phyloP scores from a whole-genome alignment of 1,284 basidiomycete genomes.

The Austroboletus olivaceoglutinosus region DNA sequence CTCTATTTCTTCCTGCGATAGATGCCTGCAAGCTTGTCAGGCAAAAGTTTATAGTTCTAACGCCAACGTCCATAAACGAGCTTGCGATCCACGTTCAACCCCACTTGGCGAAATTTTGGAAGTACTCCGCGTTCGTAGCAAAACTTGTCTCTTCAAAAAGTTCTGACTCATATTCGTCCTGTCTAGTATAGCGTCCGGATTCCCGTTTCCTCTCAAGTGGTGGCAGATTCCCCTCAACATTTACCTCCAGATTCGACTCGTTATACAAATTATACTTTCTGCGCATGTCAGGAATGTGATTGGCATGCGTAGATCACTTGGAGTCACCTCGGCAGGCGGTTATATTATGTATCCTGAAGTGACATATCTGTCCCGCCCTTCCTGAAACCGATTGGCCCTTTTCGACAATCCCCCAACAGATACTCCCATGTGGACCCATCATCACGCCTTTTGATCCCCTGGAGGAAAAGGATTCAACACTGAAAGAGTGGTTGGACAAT shows the following conservation, averaged over 20 bases:
- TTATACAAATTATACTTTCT: background rate
- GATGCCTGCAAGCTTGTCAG: constrained; percentile 1
- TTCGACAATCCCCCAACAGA: background rate
- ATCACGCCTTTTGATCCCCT: background rate
- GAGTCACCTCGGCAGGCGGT: background rate
- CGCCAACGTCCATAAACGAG: constrained; percentile 1
- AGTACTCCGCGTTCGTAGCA: background rate
- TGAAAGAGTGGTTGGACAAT: background rate
- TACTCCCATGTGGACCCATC: background rate
- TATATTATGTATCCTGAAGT: background rate
- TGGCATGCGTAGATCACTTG: background rate
- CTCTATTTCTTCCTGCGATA: background rate
- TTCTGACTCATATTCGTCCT: background rate
- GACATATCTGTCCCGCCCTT: background rate
- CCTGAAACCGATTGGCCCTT: background rate
- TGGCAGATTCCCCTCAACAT: constrained; percentile 1
- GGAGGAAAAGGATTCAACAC: background rate
- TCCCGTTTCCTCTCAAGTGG: constrained; percentile 3
- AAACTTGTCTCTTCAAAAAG: too few relatives aligned
- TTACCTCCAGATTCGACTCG: background rate
- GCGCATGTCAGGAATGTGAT: background rate
- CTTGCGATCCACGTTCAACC: background rate
- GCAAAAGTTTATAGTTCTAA: background rate
- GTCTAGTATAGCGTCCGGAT: background rate
- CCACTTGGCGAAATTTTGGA: background rate